Evolutionary conservation across 306 rosid genomes (phyloP).

Genomic region (Sicyos edulis): DNA sequence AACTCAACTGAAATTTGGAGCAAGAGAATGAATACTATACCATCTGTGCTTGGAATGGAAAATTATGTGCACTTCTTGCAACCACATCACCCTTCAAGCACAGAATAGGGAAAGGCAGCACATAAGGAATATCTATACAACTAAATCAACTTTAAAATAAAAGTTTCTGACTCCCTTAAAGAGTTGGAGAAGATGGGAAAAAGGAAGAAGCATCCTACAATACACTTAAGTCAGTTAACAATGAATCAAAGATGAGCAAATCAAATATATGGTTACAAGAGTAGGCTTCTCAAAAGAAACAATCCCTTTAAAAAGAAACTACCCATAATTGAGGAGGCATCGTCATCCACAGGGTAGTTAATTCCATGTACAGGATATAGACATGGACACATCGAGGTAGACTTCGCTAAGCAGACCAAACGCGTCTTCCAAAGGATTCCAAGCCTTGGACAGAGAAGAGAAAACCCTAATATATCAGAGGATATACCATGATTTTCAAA

Average conservation of each 20-base stretch:
- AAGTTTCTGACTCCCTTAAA: background rate
- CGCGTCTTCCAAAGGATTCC: conserved; percentile 10
- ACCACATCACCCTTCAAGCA: background rate
- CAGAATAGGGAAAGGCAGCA: background rate
- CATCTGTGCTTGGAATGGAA: conserved; percentile 1
- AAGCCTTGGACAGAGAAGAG: conserved; percentile 2
- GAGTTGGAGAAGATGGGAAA: background rate
- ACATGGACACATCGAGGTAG: background rate
- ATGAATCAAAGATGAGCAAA: background rate
- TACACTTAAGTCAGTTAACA: background rate
- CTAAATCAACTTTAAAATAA: background rate
- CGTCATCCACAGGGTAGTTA: background rate
- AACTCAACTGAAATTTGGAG: background rate
- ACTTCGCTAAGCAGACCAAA: background rate
- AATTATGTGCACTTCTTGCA: background rate
- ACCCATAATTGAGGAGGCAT: background rate
- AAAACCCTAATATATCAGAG: background rate
- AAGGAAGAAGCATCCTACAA: background rate
- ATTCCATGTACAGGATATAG: background rate
- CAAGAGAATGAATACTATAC: background rate
- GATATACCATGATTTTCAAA: conserved; percentile 2
- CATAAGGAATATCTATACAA: background rate
- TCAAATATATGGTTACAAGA: background rate
- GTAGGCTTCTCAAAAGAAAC: background rate
- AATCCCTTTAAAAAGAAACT: background rate